A percentile compares a stretch with the other conserved stretches of the same genome.
phyloP scores from a whole-genome alignment of 345 rosid species.

The Camelina laxa region DNA sequence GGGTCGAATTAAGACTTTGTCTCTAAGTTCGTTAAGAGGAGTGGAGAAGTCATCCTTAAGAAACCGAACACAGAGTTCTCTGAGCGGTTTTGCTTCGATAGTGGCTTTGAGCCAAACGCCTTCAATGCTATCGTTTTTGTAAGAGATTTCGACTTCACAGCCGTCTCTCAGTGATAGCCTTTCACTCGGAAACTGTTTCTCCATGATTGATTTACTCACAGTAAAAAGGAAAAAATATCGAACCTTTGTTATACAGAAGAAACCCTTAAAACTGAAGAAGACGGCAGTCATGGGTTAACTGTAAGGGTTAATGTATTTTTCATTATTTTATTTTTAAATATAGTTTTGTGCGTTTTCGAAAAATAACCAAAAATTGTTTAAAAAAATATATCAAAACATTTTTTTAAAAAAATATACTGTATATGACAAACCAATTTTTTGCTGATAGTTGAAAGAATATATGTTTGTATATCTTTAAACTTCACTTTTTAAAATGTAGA shows the following conservation, averaged over 20 bases:
- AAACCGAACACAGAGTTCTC: neutral
- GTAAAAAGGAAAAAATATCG: neutral
- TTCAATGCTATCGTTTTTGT: neutral
- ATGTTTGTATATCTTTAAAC: neutral
- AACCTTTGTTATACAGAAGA: neutral
- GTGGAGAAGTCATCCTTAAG: neutral
- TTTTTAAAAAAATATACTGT: too few relatives aligned
- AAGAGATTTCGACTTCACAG: neutral
- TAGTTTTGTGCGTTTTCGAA: neutral
- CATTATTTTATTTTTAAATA: too few relatives aligned
- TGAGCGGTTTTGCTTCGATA: neutral
- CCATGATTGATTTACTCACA: neutral
- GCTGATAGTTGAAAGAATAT: neutral
- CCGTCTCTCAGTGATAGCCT: neutral
- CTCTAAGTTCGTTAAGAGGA: neutral
- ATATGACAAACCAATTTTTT: too few relatives aligned
- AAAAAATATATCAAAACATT: too few relatives aligned
- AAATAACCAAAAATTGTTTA: neutral
- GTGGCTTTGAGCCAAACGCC: neutral
- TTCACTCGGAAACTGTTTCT: neutral
- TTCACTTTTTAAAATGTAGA: neutral
- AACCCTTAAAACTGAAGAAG: neutral
- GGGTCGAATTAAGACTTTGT: constrained; percentile 47
- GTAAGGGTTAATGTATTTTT: neutral
- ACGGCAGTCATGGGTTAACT: neutral